Evolutionary conservation across 306 rosid genomes (phyloP).

Genomic region (Cucurbita argyrosperma): DNA sequence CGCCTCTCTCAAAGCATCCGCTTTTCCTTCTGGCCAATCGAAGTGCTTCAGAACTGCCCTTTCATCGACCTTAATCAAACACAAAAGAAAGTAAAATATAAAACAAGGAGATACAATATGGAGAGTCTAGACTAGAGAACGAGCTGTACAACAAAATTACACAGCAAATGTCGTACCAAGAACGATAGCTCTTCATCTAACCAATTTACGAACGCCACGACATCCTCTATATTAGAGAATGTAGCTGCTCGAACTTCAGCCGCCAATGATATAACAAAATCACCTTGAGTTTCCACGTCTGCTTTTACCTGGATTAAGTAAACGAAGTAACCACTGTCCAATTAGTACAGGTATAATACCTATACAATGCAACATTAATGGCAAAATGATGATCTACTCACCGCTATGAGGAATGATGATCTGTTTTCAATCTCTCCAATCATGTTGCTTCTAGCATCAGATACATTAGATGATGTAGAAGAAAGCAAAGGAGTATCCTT

Average conservation of each 20-base stretch:
- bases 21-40: constrained; percentile 99
- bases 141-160: neutral
- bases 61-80: constrained; percentile 63
- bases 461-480: constrained; percentile 52
- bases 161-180: constrained; percentile 22
- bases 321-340: neutral
- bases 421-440: constrained; percentile 87
- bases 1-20: constrained; percentile 96
- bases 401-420: constrained; percentile 93
- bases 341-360: neutral
- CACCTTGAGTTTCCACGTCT: constrained; percentile 93
- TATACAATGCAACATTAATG: neutral
- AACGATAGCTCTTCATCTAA: constrained; percentile 77
- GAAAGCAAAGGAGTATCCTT: constrained; percentile 57
- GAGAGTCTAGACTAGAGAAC: neutral
- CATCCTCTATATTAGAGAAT: constrained; percentile 54
- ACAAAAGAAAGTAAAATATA: constrained; percentile 8
- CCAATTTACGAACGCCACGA: constrained; percentile 93
- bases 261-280: constrained; percentile 80
- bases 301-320: constrained; percentile 57
- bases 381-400: constrained; percentile 17
- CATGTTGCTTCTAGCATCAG: constrained; percentile 88
- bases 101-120: neutral
- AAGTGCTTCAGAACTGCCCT: constrained; percentile 98
- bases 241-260: constrained; percentile 85